Evolutionary conservation across 2,329 filamentous ascomycete species (phyloP).

Genomic region (Didymellaceae sp.): DNA sequence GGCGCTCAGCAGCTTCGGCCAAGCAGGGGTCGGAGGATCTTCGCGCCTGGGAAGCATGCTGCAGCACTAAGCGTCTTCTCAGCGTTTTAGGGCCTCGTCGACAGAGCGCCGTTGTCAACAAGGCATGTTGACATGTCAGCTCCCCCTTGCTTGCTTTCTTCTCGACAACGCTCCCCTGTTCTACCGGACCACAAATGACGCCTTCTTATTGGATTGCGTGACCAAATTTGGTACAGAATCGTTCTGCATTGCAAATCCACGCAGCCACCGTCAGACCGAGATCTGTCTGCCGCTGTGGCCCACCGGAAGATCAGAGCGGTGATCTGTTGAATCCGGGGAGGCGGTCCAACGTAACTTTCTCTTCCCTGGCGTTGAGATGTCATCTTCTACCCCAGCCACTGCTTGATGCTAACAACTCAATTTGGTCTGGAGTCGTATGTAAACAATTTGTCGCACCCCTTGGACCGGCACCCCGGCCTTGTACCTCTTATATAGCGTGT

Average conservation of each 20-base stretch:
- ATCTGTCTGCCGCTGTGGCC: conserved; percentile 32
- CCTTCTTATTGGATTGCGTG: conserved; percentile 13
- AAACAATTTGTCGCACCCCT: conserved; percentile 46
- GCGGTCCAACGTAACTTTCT: conserved; percentile 40
- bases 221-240: conserved; percentile 33
- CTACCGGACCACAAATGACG: conserved; percentile 14
- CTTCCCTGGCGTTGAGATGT: conserved; percentile 11
- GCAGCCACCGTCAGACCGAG: conserved; percentile 32
- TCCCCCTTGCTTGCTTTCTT: conserved; percentile 42
- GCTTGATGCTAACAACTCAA: conserved; percentile 20
- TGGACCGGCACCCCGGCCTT: conserved; percentile 33
- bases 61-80: conserved; percentile 32
- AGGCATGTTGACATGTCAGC: conserved; percentile 40
- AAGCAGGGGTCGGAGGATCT: conserved; percentile 24
- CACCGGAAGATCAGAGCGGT: conserved; percentile 32
- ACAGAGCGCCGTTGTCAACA: conserved; percentile 31
- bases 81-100: conserved; percentile 40
- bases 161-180: conserved; percentile 34
- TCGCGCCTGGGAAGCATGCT: conserved; percentile 33
- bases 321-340: conserved; percentile 36
- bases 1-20: conserved; percentile 17
- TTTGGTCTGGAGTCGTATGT: conserved; percentile 31
- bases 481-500: conserved; percentile 45
- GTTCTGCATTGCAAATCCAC: conserved; percentile 24
- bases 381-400: conserved; percentile 15